A percentile compares a stretch with the other conserved stretches of the same genome.
Evolutionary conservation across 371 early-diverging fungal genomes (phyloP).

Genomic region (Blakeslea trispora): DNA sequence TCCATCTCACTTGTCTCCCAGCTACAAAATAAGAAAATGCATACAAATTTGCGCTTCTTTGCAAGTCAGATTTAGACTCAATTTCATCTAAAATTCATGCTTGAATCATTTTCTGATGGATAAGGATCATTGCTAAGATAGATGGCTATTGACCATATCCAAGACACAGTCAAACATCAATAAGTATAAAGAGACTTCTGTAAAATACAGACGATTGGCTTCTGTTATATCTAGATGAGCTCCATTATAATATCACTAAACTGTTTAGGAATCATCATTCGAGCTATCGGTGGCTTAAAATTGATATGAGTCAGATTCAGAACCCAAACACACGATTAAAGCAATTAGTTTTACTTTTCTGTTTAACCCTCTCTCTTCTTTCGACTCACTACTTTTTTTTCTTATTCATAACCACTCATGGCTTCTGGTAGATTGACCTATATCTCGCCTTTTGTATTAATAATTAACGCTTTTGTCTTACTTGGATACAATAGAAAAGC

Average conservation of each 20-base stretch:
- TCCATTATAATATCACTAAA: no score
- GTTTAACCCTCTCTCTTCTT: conserved; percentile 9
- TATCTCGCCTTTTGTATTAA: no score
- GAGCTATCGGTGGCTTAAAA: conserved; percentile 22
- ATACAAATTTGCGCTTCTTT: background rate
- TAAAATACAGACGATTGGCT: no score
- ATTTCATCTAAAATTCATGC: background rate
- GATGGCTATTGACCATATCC: no score
- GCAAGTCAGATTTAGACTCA: background rate
- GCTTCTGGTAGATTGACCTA: conserved; percentile 21
- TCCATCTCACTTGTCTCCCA: background rate
- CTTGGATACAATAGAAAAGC: conserved; percentile 52
- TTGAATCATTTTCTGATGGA: background rate
- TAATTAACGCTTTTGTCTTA: background rate
- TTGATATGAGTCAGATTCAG: conserved; percentile 33
- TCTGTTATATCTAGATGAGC: no score
- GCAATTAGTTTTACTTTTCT: conserved; percentile 8
- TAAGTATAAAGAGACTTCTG: no score
- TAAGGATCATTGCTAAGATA: background rate
- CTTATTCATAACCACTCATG: conserved; percentile 14
- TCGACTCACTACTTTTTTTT: conserved; percentile 9
- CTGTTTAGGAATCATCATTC: background rate
- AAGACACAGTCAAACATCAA: no score
- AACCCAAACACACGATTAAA: conserved; percentile 7
- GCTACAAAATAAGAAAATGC: background rate